phyloP scores from a whole-genome alignment of 2,329 filamentous ascomycete genomes.

The Epichloe sylvatica region DNA sequence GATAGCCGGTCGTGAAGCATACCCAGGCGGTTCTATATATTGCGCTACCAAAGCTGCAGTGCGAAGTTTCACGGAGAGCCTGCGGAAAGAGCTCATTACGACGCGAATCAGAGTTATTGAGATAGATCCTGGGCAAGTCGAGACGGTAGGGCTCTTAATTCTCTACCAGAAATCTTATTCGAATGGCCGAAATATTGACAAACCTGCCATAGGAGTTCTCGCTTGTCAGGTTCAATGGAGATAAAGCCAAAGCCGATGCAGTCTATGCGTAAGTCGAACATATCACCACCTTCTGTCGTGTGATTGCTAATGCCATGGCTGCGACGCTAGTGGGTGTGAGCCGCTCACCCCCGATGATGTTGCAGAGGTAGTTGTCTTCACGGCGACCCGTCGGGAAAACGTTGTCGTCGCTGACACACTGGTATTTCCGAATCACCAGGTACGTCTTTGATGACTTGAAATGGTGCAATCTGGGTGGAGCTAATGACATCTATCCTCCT shows the following conservation, averaged over 20 bases:
- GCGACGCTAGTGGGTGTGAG: conserved; percentile 47
- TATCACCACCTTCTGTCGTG: not conserved
- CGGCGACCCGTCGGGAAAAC: conserved; percentile 72
- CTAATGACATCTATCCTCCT: not conserved
- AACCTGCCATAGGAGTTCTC: conserved; percentile 55
- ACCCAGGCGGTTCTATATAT: conserved; percentile 78
- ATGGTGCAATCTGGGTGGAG: not conserved
- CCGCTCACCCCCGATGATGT: conserved; percentile 83
- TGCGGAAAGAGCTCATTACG: conserved; percentile 71
- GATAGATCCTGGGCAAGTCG: conserved; percentile 83
- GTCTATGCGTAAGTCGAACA: conserved; percentile 57
- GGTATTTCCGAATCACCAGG: conserved; percentile 82
- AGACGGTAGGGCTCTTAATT: conserved; percentile 44
- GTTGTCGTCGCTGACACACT: conserved; percentile 81
- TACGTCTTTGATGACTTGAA: conserved; percentile 19
- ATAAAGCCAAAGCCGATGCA: conserved; percentile 77
- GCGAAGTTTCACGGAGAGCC: conserved; percentile 65
- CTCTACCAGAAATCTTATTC: not conserved
- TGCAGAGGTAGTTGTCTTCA: conserved; percentile 79
- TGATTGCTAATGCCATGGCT: not conserved
- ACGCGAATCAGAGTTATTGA: conserved; percentile 73
- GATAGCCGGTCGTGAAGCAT: conserved; percentile 76
- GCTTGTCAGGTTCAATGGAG: conserved; percentile 74
- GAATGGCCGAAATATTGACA: not conserved
- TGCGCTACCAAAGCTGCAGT: conserved; percentile 88